Evolutionary conservation across 192 early-diverging fungal genomes (phyloP), one percentile per base, ranked within the genome.

Genomic region (Mortierella hygrophila): DNA sequence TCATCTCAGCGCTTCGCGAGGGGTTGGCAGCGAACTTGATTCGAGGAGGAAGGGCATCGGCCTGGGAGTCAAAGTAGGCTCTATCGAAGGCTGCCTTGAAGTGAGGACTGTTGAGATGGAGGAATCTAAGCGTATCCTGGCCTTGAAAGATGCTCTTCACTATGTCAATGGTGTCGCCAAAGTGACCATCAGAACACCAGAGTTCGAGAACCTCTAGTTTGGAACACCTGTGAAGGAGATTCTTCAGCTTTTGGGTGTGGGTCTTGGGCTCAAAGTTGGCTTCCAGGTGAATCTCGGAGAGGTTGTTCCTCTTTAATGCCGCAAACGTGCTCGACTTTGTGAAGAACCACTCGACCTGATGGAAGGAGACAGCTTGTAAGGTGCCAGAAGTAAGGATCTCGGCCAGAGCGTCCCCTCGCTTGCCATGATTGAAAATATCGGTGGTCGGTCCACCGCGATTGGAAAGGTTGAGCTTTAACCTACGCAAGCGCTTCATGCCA

Each of bases 31-130:
- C n/a, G 15, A n/a, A 5, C 7, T 5, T n/a, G 6, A 55, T 11
- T 3, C 21, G 29, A 16, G 35, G 7, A 32, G 46, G n/a, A n/a
- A 26, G 78, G 23, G 72, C 44, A 42, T 49, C 15, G 16, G 52
- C 9, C 10, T 40, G n/a, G 10, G 78, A 46, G 0, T 72, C 72
- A n/a, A 29, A 35, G 32, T 80, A 55, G 38, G 72, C 10, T 21
- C 71, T 55, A 65, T 80, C 78, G n/a, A 80, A 74, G 10, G 54
- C 68, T 21, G 46, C 72, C 57, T 73, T 41, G 60, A 74, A 73
- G 38, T 21, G 44, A 7, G 21, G 71, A n/a, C 78, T 63, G 60
- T 10, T 40, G 40, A 80, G 20, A 15, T 80, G 29, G n/a, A 80
- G 15, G 16, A 57, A 23, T 18, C n/a, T 13, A 42, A 80, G 68